Evolutionary conservation across 345 rosid genomes (phyloP), one percentile per base, ranked within the genome.

Genomic region (Citrus medica): DNA sequence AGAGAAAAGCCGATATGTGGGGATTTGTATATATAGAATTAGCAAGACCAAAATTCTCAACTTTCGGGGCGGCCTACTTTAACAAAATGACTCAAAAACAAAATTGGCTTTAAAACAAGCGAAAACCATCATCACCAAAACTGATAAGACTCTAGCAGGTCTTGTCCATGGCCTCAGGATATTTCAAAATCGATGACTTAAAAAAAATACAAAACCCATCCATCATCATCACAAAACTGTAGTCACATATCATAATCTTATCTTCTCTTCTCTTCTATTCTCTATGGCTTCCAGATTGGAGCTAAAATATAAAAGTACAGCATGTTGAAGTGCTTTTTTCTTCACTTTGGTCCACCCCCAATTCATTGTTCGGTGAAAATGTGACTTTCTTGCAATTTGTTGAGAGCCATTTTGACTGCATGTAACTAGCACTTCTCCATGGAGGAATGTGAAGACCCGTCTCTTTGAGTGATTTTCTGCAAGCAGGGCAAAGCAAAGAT

Each of bases 381-480:
- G 86, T 58, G n/a, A 80, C 75, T 69, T 79, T 84, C 58, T 68
- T 76, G 81, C 84, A 85, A 69, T 87, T 83, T 69, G 73, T 86
- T 53, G 90, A 76, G 22, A 87, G 38, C 93, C 93, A 90, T 74
- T 88, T 90, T 5, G 88, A 80, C 48, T 71, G 88, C 93, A 90
- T 86, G 86, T 83, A 87, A n/a, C 67, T 76, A 0, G 71, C 63
- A 63, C 85, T 86, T 76, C 93, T 90, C 92, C 91, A 88, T 3
- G 93, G 93, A 19, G 89, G 88, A 28, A 88, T 27, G 63, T 80
- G 65, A 53, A 88, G 84, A 30, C 83, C 87, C 9, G 80, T 85
- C 66, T 88, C 84, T 63, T 83, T 78, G 59, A 90, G 82, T 0
- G 89, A 87, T 42, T 83, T 62, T 33, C 84, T 83, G 25, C 84